phyloP scores from a whole-genome alignment of 345 rosid species.

The Arabidopsis thaliana region TAIR10.1 NC_003070.9:6073501-6074000 shows the following conservation, averaged over 20 bases:
- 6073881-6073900: conserved; percentile 68
- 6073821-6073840: not conserved
- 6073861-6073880: conserved; percentile 65
- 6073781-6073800: conserved; percentile 15
- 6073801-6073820: not conserved
- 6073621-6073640: conserved; percentile 23
- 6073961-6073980: conserved; percentile 86
- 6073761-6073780: conserved; percentile 4
- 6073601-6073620: conserved; percentile 9
- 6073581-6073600: conserved; percentile 1
- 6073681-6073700: conserved; percentile 11
- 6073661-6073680: not conserved
- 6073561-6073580: not conserved
- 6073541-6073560: conserved; percentile 29
- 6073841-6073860: not conserved
- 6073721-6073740: conserved; percentile 1
- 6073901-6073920: conserved; percentile 79
- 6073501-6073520: conserved; percentile 81
- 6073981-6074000: conserved; percentile 63
- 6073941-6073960: conserved; percentile 84
- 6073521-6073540: conserved; percentile 56
- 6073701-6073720: not conserved
- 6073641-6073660: conserved; percentile 13
- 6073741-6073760: not conserved
- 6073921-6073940: conserved; percentile 91